Conservation (phyloP, 805 yeast genomes). For the Crinitomyces ghanaensis region DNA sequence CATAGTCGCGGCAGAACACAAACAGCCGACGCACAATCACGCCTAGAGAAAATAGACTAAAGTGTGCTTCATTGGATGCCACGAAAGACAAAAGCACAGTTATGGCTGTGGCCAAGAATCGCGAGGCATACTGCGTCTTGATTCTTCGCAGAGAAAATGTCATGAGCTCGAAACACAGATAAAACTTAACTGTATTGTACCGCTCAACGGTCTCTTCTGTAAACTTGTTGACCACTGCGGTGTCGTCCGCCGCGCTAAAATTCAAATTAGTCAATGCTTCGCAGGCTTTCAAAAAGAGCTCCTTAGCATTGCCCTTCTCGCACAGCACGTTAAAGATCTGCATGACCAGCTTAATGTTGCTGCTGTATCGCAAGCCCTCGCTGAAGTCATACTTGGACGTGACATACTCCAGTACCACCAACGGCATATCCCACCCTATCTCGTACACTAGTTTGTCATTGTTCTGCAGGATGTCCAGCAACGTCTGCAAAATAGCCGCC, state of each 20-base stretch:
- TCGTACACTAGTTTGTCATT: conserved; percentile 45
- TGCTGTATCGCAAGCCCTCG: conserved; percentile 7
- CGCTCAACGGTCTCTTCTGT: conserved; percentile 12
- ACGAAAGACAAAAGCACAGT: conserved; percentile 45
- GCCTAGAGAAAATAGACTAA: conserved; percentile 25
- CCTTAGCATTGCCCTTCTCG: conserved; percentile 66
- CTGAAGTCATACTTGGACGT: conserved; percentile 18
- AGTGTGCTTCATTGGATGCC: conserved; percentile 29
- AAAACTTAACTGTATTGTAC: conserved; percentile 45
- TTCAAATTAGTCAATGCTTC: conserved; percentile 43
- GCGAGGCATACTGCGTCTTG: conserved; percentile 63
- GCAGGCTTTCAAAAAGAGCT: conserved; percentile 57
- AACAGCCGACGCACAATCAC: conserved; percentile 53
- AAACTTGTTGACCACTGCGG: neutral
- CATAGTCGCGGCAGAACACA: conserved; percentile 42
- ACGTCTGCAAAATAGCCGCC: conserved; percentile 30
- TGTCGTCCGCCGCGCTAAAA: conserved; percentile 13
- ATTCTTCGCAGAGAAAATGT: conserved; percentile 48
- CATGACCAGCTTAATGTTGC: conserved; percentile 27
- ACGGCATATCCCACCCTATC: conserved; percentile 91
- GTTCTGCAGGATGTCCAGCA: conserved; percentile 10
- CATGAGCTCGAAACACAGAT: conserved; percentile 55
- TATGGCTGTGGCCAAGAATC: conserved; percentile 60
- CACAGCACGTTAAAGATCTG: conserved; percentile 54
- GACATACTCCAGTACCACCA: conserved; percentile 46